Evolutionary conservation across 2,329 filamentous ascomycete species (phyloP).

Genomic region (Leptodontidium sp.): DNA sequence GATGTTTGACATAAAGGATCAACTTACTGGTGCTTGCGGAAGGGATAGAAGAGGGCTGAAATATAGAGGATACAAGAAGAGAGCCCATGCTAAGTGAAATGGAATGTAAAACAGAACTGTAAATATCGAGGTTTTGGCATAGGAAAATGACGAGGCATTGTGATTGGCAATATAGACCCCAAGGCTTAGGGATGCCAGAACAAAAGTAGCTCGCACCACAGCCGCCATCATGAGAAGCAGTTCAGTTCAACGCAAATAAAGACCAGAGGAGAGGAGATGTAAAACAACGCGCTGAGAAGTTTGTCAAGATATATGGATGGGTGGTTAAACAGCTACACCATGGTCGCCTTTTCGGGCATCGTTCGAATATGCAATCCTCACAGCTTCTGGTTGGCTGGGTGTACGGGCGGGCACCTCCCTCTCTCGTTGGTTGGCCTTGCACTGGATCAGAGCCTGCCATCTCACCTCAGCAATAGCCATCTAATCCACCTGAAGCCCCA

Average conservation of each 20-base stretch:
- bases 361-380: not conserved
- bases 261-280: not conserved
- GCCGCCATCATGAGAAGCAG: not conserved
- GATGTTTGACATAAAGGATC: not conserved
- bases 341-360: constrained; percentile 1
- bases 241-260: not conserved
- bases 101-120: constrained; percentile 19
- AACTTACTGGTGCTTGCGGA: constrained; percentile 30
- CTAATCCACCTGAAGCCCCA: not conserved
- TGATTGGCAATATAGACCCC: not conserved
- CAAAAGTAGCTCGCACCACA: constrained; percentile 6
- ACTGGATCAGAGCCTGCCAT: not conserved
- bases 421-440: not conserved
- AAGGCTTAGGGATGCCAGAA: constrained; percentile 1
- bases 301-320: not conserved
- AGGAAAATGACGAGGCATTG: constrained; percentile 19
- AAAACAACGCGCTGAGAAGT: not conserved
- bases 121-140: constrained; percentile 15
- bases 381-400: not conserved
- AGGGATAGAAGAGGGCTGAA: constrained; percentile 31
- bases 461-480: constrained; percentile 1
- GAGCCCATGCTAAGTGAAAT: constrained; percentile 26
- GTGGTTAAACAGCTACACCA: constrained; percentile 1
- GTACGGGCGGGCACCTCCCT: not conserved
- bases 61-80: constrained; percentile 31